Evolutionary conservation across 2,329 filamentous ascomycete genomes (phyloP), one percentile per base, ranked within the genome.

Genomic region (Aspergillus sp.): DNA sequence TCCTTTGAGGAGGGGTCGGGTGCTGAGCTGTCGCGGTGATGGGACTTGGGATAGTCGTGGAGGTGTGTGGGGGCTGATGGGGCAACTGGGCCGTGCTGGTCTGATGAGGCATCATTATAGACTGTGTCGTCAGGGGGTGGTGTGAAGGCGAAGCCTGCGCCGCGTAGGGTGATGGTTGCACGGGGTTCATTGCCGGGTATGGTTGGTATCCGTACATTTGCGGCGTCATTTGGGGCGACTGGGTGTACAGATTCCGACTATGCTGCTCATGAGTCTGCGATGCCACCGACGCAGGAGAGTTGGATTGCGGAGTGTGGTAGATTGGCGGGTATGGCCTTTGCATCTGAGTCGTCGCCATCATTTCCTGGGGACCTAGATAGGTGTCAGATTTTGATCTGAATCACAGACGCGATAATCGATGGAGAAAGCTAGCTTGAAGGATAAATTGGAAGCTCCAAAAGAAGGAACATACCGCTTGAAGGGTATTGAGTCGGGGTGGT

Each of bases 291-390:
- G 91, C 90, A 45, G 93, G 93, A 50, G 93, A 96, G 74, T 93
- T 96, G 52, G 92, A 96, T 76, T 97, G 92, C 50, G 92, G 91
- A 16, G 92, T 95, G 73, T 97, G 90, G 71, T 97, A 97, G 69
- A 96, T 96, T 55, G 91, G 90, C 63, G 92, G 92, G 71, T 95
- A 96, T 44, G 79, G 82, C 63, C 84, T 80, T 70, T 84, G 84
- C 81, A 87, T 86, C 60, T 83, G 83, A 62, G 84, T 80, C 57
- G 75, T 79, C 58, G 85, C 84, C 85, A 88, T 88, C 66, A 81
- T 77, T 68, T 86, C 84, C 69, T 86, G 84, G 72, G 87, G 84
- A 73, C 90, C 88, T 89, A 85, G 81, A 79, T 76, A n/a, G 57
- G 76, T 77, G 64, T 83, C 80, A 75, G 86, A 10, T 4, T 11